phyloP scores from a whole-genome alignment of 345 rosid species.

The Moricandia moricandioides region DNA sequence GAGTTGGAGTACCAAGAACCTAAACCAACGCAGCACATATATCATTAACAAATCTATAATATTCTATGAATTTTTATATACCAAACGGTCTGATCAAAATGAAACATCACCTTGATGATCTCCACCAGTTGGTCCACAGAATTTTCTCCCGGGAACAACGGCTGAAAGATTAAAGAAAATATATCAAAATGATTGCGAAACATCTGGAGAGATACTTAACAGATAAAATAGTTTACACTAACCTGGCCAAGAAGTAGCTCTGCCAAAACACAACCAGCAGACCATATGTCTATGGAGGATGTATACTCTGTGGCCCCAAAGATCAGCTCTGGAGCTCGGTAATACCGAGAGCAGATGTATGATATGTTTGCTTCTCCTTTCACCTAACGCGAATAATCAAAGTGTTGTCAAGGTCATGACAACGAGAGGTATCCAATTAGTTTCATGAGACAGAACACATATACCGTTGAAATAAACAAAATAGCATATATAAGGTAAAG shows the following conservation, averaged over 20 bases:
- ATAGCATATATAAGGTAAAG: not conserved
- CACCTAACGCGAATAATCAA: slow-evolving; percentile 44
- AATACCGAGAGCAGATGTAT: slow-evolving; percentile 81
- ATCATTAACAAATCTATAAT: not conserved
- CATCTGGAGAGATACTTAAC: not conserved
- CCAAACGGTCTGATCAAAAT: not conserved
- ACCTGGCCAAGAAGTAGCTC: slow-evolving; percentile 88
- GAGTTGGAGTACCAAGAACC: slow-evolving; percentile 94
- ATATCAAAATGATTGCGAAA: not conserved
- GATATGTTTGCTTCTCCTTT: slow-evolving; percentile 80
- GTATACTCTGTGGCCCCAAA: slow-evolving; percentile 83
- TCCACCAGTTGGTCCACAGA: slow-evolving; percentile 86
- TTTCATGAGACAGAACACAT: not conserved
- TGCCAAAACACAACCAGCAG: slow-evolving; percentile 89
- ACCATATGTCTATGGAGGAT: slow-evolving; percentile 84
- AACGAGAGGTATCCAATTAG: not conserved
- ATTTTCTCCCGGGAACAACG: slow-evolving; percentile 79
- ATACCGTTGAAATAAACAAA: not conserved
- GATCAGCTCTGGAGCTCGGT: slow-evolving; percentile 88
- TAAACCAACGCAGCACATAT: slow-evolving; percentile 32
- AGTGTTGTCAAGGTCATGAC: not conserved
- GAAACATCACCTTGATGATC: slow-evolving; percentile 58
- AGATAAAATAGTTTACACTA: slow-evolving; percentile 12
- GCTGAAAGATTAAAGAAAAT: slow-evolving; percentile 38
- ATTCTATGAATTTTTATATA: not conserved